These are phyloP conservation scores for Fistulifera pelliculosa DNA, from an alignment of 108 stramenopile genomes.

Conservation along the genomic window DNA sequence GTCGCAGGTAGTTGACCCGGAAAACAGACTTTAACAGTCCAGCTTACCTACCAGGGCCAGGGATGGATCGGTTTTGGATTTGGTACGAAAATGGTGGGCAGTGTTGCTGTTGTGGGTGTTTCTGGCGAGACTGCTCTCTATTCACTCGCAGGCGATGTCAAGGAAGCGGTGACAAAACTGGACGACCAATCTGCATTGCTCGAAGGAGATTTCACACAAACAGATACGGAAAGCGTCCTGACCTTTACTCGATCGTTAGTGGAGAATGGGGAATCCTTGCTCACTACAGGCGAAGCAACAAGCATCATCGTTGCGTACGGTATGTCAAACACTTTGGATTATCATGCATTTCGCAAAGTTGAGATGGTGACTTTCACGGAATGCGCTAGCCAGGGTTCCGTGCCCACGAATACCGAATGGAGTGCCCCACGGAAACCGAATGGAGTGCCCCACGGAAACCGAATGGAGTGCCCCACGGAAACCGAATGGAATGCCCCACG, in stretches of 20 bases:
- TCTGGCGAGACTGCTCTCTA: conserved; percentile 35
- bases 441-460: no score
- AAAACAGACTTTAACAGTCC: conserved; percentile 22
- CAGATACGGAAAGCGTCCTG: conserved; percentile 23
- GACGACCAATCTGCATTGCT: conserved; percentile 19
- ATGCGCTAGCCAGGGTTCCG: no score
- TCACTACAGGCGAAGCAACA: conserved; percentile 3
- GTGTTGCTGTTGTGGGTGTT: conserved; percentile 47
- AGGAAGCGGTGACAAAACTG: conserved; percentile 8
- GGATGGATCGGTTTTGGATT: conserved; percentile 32
- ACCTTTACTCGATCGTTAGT: conserved; percentile 28
- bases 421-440: no score
- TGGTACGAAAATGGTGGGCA: conserved; percentile 37
- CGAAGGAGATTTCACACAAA: conserved; percentile 12
- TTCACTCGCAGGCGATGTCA: conserved; percentile 8
- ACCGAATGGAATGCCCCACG: no score
- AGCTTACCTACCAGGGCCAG: conserved; percentile 10
- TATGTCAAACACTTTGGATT: conserved; percentile 12
- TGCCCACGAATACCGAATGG: no score
- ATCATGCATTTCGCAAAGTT: conserved; percentile 11
- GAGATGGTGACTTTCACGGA: not conserved
- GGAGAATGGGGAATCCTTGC: conserved; percentile 11
- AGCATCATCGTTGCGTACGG: conserved; percentile 23
- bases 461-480: no score
- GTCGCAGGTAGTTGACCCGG: conserved; percentile 11